Conservation (phyloP, 2,329 filamentous ascomycete genomes). For the Penicillium sp. region DNA sequence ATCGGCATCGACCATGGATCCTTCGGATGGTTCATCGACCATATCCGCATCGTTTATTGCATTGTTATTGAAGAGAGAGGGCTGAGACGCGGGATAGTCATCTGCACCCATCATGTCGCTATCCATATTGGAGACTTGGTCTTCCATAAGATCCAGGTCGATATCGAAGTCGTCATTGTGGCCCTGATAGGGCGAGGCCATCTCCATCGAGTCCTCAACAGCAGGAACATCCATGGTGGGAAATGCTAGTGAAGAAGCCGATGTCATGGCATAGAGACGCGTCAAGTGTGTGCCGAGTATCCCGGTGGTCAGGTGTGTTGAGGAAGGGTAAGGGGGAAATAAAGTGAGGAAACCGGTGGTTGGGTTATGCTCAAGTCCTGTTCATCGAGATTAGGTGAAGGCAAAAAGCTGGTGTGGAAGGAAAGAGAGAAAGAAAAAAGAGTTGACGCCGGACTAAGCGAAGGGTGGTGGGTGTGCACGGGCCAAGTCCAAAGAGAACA, state of each 20-base stretch:
- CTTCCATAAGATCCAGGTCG: constrained; percentile 55
- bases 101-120: constrained; percentile 42
- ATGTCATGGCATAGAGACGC: constrained; percentile 32
- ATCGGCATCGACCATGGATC: constrained; percentile 37
- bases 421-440: constrained; percentile 7
- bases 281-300: constrained; percentile 10
- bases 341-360: background rate
- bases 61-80: constrained; percentile 31
- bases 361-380: background rate
- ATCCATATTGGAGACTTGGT: constrained; percentile 57
- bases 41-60: constrained; percentile 44
- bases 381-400: constrained; percentile 1
- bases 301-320: constrained; percentile 16
- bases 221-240: constrained; percentile 36
- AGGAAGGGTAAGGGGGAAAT: constrained; percentile 5
- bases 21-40: constrained; percentile 43
- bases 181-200: constrained; percentile 39
- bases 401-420: background rate
- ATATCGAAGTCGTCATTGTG: constrained; percentile 54
- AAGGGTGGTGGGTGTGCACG: constrained; percentile 33
- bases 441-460: constrained; percentile 31
- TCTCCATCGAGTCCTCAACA: constrained; percentile 44
- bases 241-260: constrained; percentile 28
- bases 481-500: constrained; percentile 40
- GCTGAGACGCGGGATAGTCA: constrained; percentile 31